Evolutionary conservation across 2,329 filamentous ascomycete genomes (phyloP).

Genomic region (Fusarium duplospermum): DNA sequence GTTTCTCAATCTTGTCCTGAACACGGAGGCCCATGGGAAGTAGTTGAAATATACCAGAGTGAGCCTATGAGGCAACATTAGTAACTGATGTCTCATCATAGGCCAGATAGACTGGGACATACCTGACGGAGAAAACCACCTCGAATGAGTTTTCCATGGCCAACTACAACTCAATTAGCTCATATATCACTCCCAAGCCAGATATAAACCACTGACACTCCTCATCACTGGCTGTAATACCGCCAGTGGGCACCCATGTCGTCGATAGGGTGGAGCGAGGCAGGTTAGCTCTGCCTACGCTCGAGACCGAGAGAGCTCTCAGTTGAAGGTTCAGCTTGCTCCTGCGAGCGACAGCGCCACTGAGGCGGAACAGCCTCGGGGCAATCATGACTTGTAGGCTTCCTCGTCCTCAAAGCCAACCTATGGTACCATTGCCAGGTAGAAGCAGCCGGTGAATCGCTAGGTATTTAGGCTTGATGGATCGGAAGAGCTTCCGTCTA

Average conservation of each 20-base stretch:
- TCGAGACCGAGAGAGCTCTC: constrained; percentile 38
- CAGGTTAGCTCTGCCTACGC: constrained; percentile 49
- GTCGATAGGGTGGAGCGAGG: constrained; percentile 67
- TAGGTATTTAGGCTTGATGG: constrained; percentile 6
- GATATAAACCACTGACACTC: constrained; percentile 57
- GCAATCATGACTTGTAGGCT: constrained; percentile 26
- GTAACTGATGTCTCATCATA: constrained; percentile 3
- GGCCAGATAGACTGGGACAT: constrained; percentile 33
- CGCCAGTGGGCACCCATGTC: constrained; percentile 83
- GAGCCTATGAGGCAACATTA: constrained; percentile 64
- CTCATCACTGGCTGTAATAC: constrained; percentile 68
- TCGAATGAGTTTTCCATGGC: constrained; percentile 74
- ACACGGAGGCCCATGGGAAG: constrained; percentile 88
- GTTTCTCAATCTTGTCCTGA: constrained; percentile 84
- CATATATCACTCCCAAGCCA: not conserved
- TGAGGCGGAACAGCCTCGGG: constrained; percentile 22
- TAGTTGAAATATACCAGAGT: constrained; percentile 92
- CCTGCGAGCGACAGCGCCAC: constrained; percentile 16
- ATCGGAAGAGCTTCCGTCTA: constrained; percentile 17
- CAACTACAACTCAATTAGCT: constrained; percentile 58
- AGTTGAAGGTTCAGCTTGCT: constrained; percentile 18
- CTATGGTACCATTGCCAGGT: constrained; percentile 1
- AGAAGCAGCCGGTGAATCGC: not conserved
- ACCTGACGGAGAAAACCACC: constrained; percentile 82
- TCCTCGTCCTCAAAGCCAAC: not conserved